These are phyloP conservation scores for Penicillium cosmopolitanum DNA, from an alignment of 495 filamentous ascomycete species.

Conservation along the genomic window DNA sequence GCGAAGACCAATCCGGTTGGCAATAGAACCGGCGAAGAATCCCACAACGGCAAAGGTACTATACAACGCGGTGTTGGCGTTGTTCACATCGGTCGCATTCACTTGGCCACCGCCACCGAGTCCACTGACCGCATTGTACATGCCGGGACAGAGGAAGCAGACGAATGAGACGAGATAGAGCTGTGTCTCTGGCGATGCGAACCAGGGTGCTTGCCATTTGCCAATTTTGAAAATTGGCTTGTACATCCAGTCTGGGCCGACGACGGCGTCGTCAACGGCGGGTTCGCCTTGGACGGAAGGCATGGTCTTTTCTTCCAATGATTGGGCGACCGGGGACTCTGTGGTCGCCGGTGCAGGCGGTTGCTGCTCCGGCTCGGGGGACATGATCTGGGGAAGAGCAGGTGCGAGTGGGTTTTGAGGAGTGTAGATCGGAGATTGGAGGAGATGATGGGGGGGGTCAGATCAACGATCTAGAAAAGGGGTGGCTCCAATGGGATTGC, in stretches of 20 bases:
- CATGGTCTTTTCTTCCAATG: slow-evolving; percentile 11
- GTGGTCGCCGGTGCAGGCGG: background rate
- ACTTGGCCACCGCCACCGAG: slow-evolving; percentile 73
- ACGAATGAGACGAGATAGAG: slow-evolving; percentile 78
- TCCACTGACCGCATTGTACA: slow-evolving; percentile 78
- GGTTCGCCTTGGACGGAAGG: slow-evolving; percentile 25
- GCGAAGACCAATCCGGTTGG: slow-evolving; percentile 76
- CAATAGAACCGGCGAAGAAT: slow-evolving; percentile 82
- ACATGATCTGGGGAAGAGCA: background rate
- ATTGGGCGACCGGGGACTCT: background rate
- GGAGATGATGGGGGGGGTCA: background rate
- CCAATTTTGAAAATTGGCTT: slow-evolving; percentile 59
- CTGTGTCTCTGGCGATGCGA: slow-evolving; percentile 76
- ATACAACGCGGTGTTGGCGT: slow-evolving; percentile 75
- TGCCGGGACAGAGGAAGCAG: slow-evolving; percentile 88
- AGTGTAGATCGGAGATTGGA: slow-evolving; percentile 5
- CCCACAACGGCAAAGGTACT: slow-evolving; percentile 84
- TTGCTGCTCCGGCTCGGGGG: slow-evolving; percentile 19
- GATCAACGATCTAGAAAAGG: no score
- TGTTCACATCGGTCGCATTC: slow-evolving; percentile 63
- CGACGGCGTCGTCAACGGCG: slow-evolving; percentile 32
- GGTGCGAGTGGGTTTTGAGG: background rate
- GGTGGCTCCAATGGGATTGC: no score
- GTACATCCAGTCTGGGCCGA: slow-evolving; percentile 67
- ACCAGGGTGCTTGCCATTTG: slow-evolving; percentile 62